These are phyloP conservation scores for Syzygium grande DNA, from an alignment of 345 rosid genomes.

Conservation along the genomic window DNA sequence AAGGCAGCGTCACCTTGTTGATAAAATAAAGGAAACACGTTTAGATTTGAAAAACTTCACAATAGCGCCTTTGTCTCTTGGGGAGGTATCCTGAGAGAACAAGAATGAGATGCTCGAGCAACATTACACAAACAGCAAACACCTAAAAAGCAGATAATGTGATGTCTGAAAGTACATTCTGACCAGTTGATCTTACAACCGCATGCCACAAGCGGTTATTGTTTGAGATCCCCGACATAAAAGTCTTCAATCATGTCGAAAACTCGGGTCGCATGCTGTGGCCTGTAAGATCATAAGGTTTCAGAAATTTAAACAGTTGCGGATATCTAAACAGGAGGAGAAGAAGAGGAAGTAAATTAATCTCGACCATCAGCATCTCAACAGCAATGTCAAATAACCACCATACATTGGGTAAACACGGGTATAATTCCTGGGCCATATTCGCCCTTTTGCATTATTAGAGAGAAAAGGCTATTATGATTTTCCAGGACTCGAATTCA, in stretches of 20 bases:
- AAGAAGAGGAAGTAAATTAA: background rate
- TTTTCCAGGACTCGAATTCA: background rate
- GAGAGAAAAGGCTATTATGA: background rate
- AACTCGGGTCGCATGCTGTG: slow-evolving; percentile 73
- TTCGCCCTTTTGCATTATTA: background rate
- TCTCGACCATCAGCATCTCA: background rate
- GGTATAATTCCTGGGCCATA: background rate
- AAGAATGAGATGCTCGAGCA: background rate
- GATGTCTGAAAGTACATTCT: background rate
- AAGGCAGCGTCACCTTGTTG: background rate
- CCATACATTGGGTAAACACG: background rate
- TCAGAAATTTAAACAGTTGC: background rate
- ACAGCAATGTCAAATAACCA: background rate
- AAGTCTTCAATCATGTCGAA: slow-evolving; percentile 85
- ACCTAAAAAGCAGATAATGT: background rate
- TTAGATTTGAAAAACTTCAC: background rate
- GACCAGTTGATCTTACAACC: background rate
- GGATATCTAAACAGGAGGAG: background rate
- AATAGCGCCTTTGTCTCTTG: background rate
- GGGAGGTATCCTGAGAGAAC: background rate
- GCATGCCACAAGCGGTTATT: background rate
- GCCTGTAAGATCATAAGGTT: slow-evolving; percentile 22
- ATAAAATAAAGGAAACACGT: background rate
- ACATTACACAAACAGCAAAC: background rate
- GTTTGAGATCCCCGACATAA: slow-evolving; percentile 53